Percentiles rank a stretch among this genome's conserved stretches.
Conservation (phyloP, 2,329 filamentous ascomycete species). For the Chalaropsis thielavioides region DNA sequence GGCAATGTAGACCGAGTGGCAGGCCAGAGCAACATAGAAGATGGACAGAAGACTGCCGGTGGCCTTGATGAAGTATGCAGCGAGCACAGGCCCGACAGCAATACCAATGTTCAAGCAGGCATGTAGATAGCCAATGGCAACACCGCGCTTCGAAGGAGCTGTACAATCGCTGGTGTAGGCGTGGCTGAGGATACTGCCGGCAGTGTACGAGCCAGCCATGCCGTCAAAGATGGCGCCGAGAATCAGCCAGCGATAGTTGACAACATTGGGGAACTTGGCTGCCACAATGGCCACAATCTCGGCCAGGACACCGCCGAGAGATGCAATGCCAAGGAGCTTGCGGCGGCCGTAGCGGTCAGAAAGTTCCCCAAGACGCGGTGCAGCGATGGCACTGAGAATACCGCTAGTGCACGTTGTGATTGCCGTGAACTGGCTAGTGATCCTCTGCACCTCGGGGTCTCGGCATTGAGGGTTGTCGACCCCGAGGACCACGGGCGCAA, state of each 20-base stretch:
- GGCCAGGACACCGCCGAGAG: slow-evolving; percentile 55
- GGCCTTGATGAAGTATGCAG: slow-evolving; percentile 63
- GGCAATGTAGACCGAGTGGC: slow-evolving; percentile 59
- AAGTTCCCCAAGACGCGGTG: slow-evolving; percentile 68
- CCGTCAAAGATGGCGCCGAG: slow-evolving; percentile 68
- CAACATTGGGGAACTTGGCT: slow-evolving; percentile 54
- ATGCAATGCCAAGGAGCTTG: slow-evolving; percentile 56
- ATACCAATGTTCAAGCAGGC: slow-evolving; percentile 81
- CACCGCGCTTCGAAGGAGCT: slow-evolving; percentile 59
- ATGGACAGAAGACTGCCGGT: slow-evolving; percentile 64
- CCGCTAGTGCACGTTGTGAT: slow-evolving; percentile 62
- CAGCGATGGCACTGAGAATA: slow-evolving; percentile 61
- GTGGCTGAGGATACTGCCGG: slow-evolving; percentile 59
- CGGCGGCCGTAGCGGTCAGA: slow-evolving; percentile 80
- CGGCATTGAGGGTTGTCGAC: slow-evolving; percentile 66
- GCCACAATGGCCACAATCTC: slow-evolving; percentile 69
- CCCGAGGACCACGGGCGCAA: slow-evolving; percentile 51
- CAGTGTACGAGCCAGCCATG: slow-evolving; percentile 74
- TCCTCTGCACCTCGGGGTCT: slow-evolving; percentile 62
- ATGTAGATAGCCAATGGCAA: slow-evolving; percentile 80
- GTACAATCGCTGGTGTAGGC: slow-evolving; percentile 88
- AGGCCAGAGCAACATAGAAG: slow-evolving; percentile 66
- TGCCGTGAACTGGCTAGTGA: slow-evolving; percentile 63
- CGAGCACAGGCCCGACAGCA: slow-evolving; percentile 68
- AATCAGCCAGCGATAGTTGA: slow-evolving; percentile 68